Conservation (phyloP, 805 yeast genomes). For the Deakozyma indianensis region DNA sequence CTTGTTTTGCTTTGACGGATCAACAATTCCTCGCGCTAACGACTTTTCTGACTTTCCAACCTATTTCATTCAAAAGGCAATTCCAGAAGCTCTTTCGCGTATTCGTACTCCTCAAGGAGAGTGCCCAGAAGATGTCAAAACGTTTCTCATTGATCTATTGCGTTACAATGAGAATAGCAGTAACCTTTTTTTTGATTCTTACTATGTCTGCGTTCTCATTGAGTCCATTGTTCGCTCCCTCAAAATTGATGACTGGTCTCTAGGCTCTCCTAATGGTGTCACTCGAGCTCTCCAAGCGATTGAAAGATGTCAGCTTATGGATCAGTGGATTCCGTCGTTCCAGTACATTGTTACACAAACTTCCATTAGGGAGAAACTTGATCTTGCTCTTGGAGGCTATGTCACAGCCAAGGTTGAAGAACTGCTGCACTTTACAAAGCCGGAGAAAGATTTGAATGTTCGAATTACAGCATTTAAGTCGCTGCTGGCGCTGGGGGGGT, state of each 20-base stretch:
- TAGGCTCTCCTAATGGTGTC: not conserved
- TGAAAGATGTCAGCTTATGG: conserved; percentile 62
- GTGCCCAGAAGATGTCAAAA: conserved; percentile 43
- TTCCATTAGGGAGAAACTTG: conserved; percentile 45
- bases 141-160: conserved; percentile 53
- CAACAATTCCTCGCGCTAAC: conserved; percentile 61
- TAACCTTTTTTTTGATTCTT: conserved; percentile 61
- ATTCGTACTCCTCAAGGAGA: conserved; percentile 51
- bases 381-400: conserved; percentile 42
- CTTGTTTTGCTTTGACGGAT: conserved; percentile 57
- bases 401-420: conserved; percentile 39
- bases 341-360: conserved; percentile 39
- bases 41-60: conserved; percentile 59
- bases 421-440: conserved; percentile 36
- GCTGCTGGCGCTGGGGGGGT: conserved; percentile 59
- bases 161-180: conserved; percentile 76
- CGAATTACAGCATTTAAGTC: conserved; percentile 59
- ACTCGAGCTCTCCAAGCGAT: conserved; percentile 43
- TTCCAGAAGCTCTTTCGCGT: conserved; percentile 45
- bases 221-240: conserved; percentile 29
- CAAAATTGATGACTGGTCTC: not conserved
- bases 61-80: conserved; percentile 55
- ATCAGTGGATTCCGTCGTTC: conserved; percentile 73
- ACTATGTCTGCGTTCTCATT: conserved; percentile 47
- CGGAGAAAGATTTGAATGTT: conserved; percentile 33